Base-by-base conservation (phyloP, 306 rosid species). In the Medicago arabica region DNA sequence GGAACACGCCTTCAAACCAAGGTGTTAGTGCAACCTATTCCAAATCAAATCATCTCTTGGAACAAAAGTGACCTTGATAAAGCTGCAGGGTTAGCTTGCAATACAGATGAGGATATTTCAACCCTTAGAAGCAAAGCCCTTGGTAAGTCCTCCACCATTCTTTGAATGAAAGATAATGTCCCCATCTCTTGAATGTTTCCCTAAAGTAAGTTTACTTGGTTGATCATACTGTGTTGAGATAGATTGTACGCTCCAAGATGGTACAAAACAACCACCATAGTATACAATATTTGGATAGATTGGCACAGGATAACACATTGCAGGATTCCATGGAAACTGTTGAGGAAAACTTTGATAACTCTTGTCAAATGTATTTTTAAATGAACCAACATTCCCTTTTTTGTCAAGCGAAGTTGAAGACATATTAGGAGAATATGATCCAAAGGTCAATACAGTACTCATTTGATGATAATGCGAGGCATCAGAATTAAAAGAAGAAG, bases 61-160 rank as follows among this genome's bases (percentile, higher is more conserved):
- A 91, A 93, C 71, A 69, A 83, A 59, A 78, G 57, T 47, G 97
- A 92, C 80, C 93, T 85, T 39, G 93, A 87, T 47, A 91, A 78
- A 71, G 98, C 98, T 28, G 93, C 91, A 4, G 98, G 98, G 76
- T 91, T 93, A 3, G 93, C n/a, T n/a, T n/a, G n/a, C n/a, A n/a
- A n/a, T n/a, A n/a, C n/a, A n/a, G n/a, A n/a, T n/a, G n/a, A n/a
- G n/a, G n/a, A n/a, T n/a, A n/a, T n/a, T n/a, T n/a, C n/a, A n/a
- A n/a, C n/a, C n/a, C n/a, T n/a, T n/a, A n/a, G n/a, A 75, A 57
- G 77, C 82, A 75, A 91, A 87, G 43, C 83, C 80, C 73, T 75
- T 80, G 83, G 87, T 21, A 21, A 57, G 3, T 57, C 14, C 14
- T 19, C 60, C 2, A 13, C n/a, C n/a, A n/a, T n/a, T n/a, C n/a